phyloP scores from a whole-genome alignment of 2,329 filamentous ascomycete species.

The Chalara sp. region DNA sequence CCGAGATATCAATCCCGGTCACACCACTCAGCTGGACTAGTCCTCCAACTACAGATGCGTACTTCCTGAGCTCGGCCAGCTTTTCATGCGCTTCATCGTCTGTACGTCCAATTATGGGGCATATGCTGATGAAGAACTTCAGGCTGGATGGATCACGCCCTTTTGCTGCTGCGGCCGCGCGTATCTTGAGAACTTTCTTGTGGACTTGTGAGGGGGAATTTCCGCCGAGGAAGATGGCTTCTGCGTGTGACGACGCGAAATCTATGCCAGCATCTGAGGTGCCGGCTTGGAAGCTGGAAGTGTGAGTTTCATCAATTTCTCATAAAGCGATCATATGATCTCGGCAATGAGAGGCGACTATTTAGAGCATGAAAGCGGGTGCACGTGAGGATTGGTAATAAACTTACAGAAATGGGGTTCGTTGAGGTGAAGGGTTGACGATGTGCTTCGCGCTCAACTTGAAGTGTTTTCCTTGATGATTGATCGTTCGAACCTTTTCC shows the following conservation, averaged over 20 bases:
- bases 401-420: conserved; percentile 52
- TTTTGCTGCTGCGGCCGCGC: conserved; percentile 43
- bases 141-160: conserved; percentile 54
- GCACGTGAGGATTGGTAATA: no score
- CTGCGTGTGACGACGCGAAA: conserved; percentile 63
- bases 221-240: conserved; percentile 62
- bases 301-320: no score
- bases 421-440: conserved; percentile 58
- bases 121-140: conserved; percentile 61
- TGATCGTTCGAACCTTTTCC: conserved; percentile 52
- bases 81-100: conserved; percentile 61
- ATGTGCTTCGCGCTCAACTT: conserved; percentile 56
- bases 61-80: conserved; percentile 51
- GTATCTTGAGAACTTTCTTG: conserved; percentile 55
- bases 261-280: conserved; percentile 53
- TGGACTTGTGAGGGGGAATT: conserved; percentile 54
- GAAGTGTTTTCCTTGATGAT: conserved; percentile 59
- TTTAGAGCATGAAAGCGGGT: no score
- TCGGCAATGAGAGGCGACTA: no score
- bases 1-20: conserved; percentile 62
- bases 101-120: conserved; percentile 57
- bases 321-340: no score
- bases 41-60: conserved; percentile 59
- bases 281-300: conserved; percentile 52
- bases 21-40: conserved; percentile 65